These are phyloP conservation scores for Pseudodiploospora longispora DNA, from an alignment of 2,329 filamentous ascomycete species.

Conservation along the genomic window DNA sequence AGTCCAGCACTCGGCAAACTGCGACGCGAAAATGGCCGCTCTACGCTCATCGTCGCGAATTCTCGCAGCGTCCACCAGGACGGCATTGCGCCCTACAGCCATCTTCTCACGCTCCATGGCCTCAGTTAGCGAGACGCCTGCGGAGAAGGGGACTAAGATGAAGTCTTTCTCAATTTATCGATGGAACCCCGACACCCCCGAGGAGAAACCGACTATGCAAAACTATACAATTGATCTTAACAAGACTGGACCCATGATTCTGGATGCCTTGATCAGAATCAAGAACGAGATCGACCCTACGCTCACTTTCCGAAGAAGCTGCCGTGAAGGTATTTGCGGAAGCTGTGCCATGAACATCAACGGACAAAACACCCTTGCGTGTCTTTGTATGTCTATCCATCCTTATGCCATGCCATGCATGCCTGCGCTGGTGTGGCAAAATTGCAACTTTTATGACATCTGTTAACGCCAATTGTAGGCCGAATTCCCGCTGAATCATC, in stretches of 20 bases:
- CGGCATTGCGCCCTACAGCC: conserved; percentile 31
- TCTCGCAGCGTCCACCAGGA: conserved; percentile 36
- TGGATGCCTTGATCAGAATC: conserved; percentile 93
- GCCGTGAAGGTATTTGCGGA: conserved; percentile 96
- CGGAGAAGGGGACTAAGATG: conserved; percentile 57
- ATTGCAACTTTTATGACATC: not conserved
- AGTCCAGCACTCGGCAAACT: no score
- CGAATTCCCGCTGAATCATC: conserved; percentile 79
- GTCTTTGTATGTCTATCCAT: conserved; percentile 68
- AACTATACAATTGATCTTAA: conserved; percentile 91
- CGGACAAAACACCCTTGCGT: conserved; percentile 94
- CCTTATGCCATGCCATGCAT: not conserved
- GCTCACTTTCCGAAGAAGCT: conserved; percentile 89
- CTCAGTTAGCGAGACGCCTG: conserved; percentile 49
- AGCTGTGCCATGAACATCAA: conserved; percentile 99
- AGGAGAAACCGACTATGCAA: conserved; percentile 93
- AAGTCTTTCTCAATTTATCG: conserved; percentile 99
- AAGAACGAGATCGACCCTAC: conserved; percentile 99
- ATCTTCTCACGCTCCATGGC: conserved; percentile 46
- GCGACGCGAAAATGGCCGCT: conserved; percentile 41
- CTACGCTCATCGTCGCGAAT: conserved; percentile 52
- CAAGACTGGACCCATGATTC: conserved; percentile 98
- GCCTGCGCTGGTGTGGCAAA: not conserved
- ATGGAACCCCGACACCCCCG: conserved; percentile 92
- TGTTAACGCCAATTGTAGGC: conserved; percentile 47